These are phyloP conservation scores for Oryza australiensis DNA, from an alignment of 176 grass and related monocot species.

Conservation along the genomic window DNA sequence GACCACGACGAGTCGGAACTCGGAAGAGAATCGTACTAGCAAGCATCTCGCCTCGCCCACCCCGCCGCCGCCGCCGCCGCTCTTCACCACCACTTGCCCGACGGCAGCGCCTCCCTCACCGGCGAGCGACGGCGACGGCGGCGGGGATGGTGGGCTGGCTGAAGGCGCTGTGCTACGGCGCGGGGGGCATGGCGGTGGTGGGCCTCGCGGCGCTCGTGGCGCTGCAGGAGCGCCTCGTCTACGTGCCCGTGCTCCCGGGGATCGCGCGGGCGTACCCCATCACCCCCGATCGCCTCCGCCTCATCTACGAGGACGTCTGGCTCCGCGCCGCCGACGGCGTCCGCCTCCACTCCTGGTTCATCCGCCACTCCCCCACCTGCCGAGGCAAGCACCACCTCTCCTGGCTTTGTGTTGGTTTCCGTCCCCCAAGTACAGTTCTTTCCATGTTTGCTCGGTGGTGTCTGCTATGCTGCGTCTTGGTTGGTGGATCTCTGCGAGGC, in stretches of 20 bases:
- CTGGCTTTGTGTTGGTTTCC: neutral
- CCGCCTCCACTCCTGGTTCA: conserved; percentile 95
- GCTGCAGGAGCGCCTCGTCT: conserved; percentile 95
- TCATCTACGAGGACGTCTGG: conserved; percentile 86
- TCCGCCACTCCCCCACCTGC: conserved; percentile 68
- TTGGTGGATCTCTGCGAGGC: conserved; percentile 38
- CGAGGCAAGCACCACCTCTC: conserved; percentile 45
- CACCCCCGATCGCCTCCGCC: conserved; percentile 62
- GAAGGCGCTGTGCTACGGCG: conserved; percentile 74
- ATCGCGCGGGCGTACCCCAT: conserved; percentile 78
- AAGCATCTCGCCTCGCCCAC: neutral
- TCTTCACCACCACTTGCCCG: conserved; percentile 6
- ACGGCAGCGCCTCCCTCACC: conserved; percentile 33
- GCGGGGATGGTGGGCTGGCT: conserved; percentile 62
- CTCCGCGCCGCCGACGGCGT: conserved; percentile 81
- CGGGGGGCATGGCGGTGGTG: conserved; percentile 68
- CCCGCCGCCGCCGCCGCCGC: neutral
- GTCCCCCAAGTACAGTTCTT: neutral
- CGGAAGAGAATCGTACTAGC: too few relatives aligned
- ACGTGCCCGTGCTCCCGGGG: conserved; percentile 92
- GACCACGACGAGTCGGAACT: neutral
- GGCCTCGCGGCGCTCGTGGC: conserved; percentile 85
- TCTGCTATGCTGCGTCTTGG: neutral
- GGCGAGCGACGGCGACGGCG: conserved; percentile 32
- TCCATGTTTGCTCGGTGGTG: neutral